Conservation (phyloP, 495 filamentous ascomycete species). For the Coniosporium apollinis region DNA sequence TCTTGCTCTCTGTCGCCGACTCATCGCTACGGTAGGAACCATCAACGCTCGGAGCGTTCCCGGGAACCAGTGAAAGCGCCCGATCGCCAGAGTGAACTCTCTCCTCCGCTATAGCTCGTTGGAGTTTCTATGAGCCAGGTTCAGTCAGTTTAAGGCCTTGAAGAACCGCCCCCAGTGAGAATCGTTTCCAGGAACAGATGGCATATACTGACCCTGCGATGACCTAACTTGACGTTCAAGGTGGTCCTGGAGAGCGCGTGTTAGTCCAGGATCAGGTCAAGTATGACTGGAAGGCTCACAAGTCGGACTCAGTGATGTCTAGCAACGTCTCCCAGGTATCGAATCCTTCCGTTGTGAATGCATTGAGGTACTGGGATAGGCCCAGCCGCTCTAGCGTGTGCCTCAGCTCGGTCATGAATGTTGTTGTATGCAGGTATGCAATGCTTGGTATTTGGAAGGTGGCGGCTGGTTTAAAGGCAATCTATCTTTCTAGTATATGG, state of each 20-base stretch:
- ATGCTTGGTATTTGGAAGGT: no score
- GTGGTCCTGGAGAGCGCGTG: slow-evolving; percentile 31
- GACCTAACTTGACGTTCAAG: slow-evolving; percentile 58
- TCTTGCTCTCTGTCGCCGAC: slow-evolving; percentile 13
- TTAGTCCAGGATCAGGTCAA: slow-evolving; percentile 3
- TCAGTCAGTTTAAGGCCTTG: no score
- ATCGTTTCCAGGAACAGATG: background rate
- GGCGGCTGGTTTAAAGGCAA: no score
- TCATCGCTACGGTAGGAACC: slow-evolving; percentile 17
- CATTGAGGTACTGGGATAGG: slow-evolving; percentile 52
- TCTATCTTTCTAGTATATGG: no score
- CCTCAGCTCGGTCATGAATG: slow-evolving; percentile 37
- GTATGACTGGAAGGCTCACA: slow-evolving; percentile 30
- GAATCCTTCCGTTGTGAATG: slow-evolving; percentile 57
- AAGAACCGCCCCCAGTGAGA: background rate
- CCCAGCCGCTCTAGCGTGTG: slow-evolving; percentile 51
- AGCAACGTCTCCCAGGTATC: slow-evolving; percentile 66
- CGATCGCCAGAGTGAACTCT: slow-evolving; percentile 9
- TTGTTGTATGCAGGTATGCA: no score
- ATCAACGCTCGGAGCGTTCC: slow-evolving; percentile 9
- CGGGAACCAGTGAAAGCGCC: slow-evolving; percentile 2
- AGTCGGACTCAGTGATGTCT: slow-evolving; percentile 65
- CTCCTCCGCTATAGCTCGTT: slow-evolving; percentile 18
- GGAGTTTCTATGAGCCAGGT: slow-evolving; percentile 22
- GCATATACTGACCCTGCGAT: slow-evolving; percentile 46